phyloP scores from a whole-genome alignment of 169 alveolate genomes.

The Fabrea salina region DNA sequence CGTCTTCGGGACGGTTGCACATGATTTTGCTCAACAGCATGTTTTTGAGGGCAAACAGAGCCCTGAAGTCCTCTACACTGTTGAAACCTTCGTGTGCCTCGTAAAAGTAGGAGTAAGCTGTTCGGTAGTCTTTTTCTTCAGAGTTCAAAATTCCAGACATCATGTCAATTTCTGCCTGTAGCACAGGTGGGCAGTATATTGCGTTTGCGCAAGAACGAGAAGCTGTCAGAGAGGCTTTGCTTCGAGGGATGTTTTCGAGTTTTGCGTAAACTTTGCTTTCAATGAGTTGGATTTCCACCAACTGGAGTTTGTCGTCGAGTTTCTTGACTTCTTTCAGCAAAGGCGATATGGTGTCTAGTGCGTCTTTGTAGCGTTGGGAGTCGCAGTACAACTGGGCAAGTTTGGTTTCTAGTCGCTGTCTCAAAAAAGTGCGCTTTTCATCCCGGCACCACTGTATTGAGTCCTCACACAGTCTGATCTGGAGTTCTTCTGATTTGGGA shows the following conservation, averaged over 20 bases:
- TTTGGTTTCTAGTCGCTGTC: slow-evolving; percentile 90
- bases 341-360: slow-evolving; percentile 82
- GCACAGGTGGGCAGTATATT: slow-evolving; percentile 91
- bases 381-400: slow-evolving; percentile 85
- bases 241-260: slow-evolving; percentile 87
- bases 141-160: slow-evolving; percentile 81
- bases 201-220: slow-evolving; percentile 92
- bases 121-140: slow-evolving; percentile 87
- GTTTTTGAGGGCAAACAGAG: slow-evolving; percentile 74
- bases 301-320: slow-evolving; percentile 91
- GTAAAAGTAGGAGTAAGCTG: slow-evolving; percentile 95
- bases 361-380: slow-evolving; percentile 79
- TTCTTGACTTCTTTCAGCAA: slow-evolving; percentile 89
- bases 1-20: slow-evolving; percentile 84
- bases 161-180: slow-evolving; percentile 95
- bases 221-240: slow-evolving; percentile 94
- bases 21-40: slow-evolving; percentile 92
- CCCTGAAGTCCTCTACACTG: slow-evolving; percentile 78
- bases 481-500: slow-evolving; percentile 63
- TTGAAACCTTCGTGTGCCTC: slow-evolving; percentile 95
- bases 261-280: slow-evolving; percentile 91
- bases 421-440: slow-evolving; percentile 91
- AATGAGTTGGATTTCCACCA: slow-evolving; percentile 89
- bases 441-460: slow-evolving; percentile 91
- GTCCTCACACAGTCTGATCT: slow-evolving; percentile 84